Conservation (phyloP, 805 yeast species). For the Henningerozyma blattae region DNA sequence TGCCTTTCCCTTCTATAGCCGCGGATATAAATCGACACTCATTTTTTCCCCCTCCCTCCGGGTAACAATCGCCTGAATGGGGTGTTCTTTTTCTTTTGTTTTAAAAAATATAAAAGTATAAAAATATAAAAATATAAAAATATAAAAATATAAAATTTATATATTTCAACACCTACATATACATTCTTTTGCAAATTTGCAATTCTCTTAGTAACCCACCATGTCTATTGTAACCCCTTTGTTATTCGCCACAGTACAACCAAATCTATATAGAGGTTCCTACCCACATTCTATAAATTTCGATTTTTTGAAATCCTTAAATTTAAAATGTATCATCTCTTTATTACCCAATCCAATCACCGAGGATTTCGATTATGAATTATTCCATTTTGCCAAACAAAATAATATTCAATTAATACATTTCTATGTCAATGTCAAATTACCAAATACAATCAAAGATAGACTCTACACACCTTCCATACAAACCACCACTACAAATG, state of each 20-base stretch:
- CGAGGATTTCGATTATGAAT: constrained; percentile 31
- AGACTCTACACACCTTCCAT: constrained; percentile 5
- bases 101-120: too few species aligned
- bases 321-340: constrained; percentile 61
- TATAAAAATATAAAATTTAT: too few species aligned
- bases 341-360: constrained; percentile 68
- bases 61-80: too few species aligned
- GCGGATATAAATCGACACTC: too few species aligned
- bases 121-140: too few species aligned
- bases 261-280: constrained; percentile 69
- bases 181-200: too few species aligned
- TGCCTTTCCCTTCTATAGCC: too few species aligned
- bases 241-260: constrained; percentile 60
- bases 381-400: constrained; percentile 39
- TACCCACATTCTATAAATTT: constrained; percentile 71
- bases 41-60: too few species aligned
- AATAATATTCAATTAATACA: constrained; percentile 56
- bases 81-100: too few species aligned
- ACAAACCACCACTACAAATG: too few species aligned
- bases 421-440: constrained; percentile 43
- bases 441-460: constrained; percentile 22
- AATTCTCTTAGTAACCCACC: too few species aligned
- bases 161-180: too few species aligned
- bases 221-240: constrained; percentile 55
- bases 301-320: constrained; percentile 52